phyloP scores from a whole-genome alignment of 192 early-diverging fungal species.

The Thoreauomyces humboldtii region DNA sequence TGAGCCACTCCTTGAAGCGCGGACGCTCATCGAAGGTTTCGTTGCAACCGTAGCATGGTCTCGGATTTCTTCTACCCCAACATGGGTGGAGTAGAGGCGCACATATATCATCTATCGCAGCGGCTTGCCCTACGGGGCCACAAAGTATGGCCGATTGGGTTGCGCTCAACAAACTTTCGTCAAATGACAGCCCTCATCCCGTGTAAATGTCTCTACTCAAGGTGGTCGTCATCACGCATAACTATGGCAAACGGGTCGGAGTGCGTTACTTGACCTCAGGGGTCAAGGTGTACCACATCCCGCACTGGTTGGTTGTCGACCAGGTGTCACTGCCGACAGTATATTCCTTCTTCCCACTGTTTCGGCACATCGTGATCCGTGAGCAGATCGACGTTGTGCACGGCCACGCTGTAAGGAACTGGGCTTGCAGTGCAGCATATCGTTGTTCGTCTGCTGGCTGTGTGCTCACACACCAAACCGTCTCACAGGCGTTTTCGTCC shows the following conservation, averaged over 20 bases:
- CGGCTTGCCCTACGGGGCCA: constrained; percentile 87
- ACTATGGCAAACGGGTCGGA: constrained; percentile 70
- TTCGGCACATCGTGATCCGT: constrained; percentile 86
- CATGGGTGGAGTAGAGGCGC: constrained; percentile 93
- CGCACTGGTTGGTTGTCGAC: constrained; percentile 77
- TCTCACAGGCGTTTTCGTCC: constrained; percentile 77
- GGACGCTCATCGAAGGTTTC: too few relatives aligned
- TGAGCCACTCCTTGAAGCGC: too few relatives aligned
- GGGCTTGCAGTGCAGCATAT: not conserved
- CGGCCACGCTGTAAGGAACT: constrained; percentile 69
- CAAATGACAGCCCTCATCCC: not conserved
- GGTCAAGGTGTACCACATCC: constrained; percentile 94
- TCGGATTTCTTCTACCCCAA: constrained; percentile 98
- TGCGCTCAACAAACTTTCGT: too few relatives aligned
- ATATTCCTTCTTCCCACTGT: constrained; percentile 78
- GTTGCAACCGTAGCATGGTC: constrained; percentile 88
- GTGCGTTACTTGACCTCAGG: constrained; percentile 89
- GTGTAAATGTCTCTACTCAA: constrained; percentile 18
- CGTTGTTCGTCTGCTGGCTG: not conserved
- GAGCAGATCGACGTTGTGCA: constrained; percentile 94
- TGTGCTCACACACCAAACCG: too few relatives aligned
- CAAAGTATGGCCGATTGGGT: constrained; percentile 58
- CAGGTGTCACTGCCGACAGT: constrained; percentile 90
- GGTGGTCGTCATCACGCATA: constrained; percentile 92
- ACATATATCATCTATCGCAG: constrained; percentile 89